Evolutionary conservation across 1,284 basidiomycete species (phyloP).

Genomic region (Cutaneotrichosporon mucoides): DNA sequence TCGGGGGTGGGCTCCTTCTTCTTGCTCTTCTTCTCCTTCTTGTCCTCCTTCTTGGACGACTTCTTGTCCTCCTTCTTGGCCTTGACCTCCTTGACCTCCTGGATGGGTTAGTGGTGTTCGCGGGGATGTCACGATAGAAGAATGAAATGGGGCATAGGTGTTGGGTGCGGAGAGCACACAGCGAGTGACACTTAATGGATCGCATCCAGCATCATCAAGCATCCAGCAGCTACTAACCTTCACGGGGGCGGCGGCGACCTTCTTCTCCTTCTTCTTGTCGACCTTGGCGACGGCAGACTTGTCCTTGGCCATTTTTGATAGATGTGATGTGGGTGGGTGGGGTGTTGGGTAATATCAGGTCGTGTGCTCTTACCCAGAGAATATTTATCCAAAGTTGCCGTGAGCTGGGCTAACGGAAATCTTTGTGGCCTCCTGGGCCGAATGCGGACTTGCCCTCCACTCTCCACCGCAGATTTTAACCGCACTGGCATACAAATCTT

Average conservation of each 20-base stretch:
- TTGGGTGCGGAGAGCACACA: too few relatives aligned
- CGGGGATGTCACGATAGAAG: too few relatives aligned
- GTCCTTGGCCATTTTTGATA: background rate
- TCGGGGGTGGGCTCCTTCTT: constrained; percentile 48
- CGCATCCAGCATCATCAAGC: too few relatives aligned
- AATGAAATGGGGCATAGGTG: too few relatives aligned
- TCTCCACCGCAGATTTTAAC: constrained; percentile 1
- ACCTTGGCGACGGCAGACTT: background rate
- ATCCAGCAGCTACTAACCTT: constrained; percentile 7
- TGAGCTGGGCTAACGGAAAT: background rate
- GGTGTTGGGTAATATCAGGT: background rate
- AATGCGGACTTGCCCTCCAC: background rate
- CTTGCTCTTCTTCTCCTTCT: constrained; percentile 50
- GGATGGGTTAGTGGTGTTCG: background rate
- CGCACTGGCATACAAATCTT: too few relatives aligned
- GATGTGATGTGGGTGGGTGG: background rate
- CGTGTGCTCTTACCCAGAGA: background rate
- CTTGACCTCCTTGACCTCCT: constrained; percentile 9
- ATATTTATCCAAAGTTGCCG: background rate
- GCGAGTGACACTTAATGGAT: too few relatives aligned
- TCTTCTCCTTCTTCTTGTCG: constrained; percentile 32
- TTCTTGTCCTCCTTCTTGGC: constrained; percentile 4
- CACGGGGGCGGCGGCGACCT: constrained; percentile 8
- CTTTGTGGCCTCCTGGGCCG: background rate
- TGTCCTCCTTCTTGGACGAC: constrained; percentile 28